Percentiles rank a stretch among this genome's conserved stretches.
These are phyloP conservation scores for Cladosporium colombiae DNA, from an alignment of 2,329 filamentous ascomycete genomes.

Conservation along the genomic window DNA sequence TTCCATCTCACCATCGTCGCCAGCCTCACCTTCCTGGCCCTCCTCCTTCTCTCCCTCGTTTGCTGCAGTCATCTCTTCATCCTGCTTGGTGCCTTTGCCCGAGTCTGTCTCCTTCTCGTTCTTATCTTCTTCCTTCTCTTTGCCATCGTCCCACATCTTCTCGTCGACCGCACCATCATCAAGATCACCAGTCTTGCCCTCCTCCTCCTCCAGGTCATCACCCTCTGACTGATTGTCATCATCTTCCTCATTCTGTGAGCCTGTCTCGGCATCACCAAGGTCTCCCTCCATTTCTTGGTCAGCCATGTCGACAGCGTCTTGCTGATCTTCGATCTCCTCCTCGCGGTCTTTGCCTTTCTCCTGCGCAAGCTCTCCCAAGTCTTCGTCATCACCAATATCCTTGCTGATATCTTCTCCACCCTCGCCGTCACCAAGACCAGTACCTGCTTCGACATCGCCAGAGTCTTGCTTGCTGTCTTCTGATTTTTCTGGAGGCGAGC, in stretches of 20 bases:
- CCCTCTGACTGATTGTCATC: constrained; percentile 49
- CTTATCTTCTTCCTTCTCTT: constrained; percentile 72
- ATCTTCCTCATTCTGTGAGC: constrained; percentile 66
- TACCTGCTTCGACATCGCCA: constrained; percentile 85
- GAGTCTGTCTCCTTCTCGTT: constrained; percentile 77
- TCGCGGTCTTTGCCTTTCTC: constrained; percentile 59
- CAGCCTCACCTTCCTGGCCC: constrained; percentile 62
- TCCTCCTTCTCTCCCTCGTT: constrained; percentile 45
- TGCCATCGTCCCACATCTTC: constrained; percentile 95
- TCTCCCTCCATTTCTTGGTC: constrained; percentile 90
- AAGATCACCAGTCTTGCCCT: constrained; percentile 79
- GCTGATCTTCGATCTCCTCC: constrained; percentile 71
- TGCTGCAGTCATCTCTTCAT: constrained; percentile 49
- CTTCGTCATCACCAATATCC: constrained; percentile 90
- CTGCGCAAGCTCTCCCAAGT: constrained; percentile 86
- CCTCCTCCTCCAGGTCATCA: constrained; percentile 64
- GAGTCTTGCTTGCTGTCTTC: constrained; percentile 41
- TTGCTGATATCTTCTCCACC: constrained; percentile 98
- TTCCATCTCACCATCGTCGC: constrained; percentile 61
- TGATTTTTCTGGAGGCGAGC: constrained; percentile 79
- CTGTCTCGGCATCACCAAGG: constrained; percentile 61
- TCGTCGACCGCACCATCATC: constrained; percentile 77
- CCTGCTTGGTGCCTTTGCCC: constrained; percentile 50
- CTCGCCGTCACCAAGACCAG: constrained; percentile 90
- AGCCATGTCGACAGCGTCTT: constrained; percentile 89